phyloP scores from a whole-genome alignment of 306 rosid species.

The Senna siamea region DNA sequence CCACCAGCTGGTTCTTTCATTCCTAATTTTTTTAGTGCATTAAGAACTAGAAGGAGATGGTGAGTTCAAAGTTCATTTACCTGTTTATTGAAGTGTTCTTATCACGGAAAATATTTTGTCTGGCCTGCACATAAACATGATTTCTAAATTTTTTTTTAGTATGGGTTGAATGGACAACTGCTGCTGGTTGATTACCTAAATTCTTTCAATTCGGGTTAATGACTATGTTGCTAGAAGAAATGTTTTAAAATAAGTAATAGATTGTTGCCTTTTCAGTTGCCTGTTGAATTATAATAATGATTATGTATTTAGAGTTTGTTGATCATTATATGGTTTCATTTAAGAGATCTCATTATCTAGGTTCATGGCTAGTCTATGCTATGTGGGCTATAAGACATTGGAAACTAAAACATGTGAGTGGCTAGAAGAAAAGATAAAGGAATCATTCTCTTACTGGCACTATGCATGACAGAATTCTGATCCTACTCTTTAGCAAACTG shows the following conservation, averaged over 20 bases:
- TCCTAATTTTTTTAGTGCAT: slow-evolving; percentile 55
- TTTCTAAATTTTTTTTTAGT: slow-evolving; percentile 8
- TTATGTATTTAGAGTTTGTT: not conserved
- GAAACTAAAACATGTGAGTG: not conserved
- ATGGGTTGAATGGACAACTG: not conserved
- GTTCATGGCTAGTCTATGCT: slow-evolving; percentile 1
- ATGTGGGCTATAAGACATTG: not conserved
- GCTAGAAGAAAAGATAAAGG: not conserved
- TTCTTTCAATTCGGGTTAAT: slow-evolving; percentile 1
- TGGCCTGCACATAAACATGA: slow-evolving; percentile 2
- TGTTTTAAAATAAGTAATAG: not conserved
- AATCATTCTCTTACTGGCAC: not conserved
- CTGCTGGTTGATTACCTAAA: not conserved
- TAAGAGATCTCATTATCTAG: not conserved
- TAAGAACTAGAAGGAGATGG: slow-evolving; percentile 81
- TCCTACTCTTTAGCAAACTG: not conserved
- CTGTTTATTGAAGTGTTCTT: slow-evolving; percentile 24
- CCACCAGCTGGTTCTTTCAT: slow-evolving; percentile 49
- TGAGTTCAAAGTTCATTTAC: slow-evolving; percentile 52
- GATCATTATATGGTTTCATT: not conserved
- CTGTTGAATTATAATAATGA: not conserved
- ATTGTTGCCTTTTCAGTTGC: not conserved
- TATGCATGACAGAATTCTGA: not conserved
- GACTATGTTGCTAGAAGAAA: not conserved
- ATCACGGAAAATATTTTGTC: slow-evolving; percentile 1